Conservation (phyloP, 176 grass and related monocot species). For the Hsuehochloa calcarea region DNA sequence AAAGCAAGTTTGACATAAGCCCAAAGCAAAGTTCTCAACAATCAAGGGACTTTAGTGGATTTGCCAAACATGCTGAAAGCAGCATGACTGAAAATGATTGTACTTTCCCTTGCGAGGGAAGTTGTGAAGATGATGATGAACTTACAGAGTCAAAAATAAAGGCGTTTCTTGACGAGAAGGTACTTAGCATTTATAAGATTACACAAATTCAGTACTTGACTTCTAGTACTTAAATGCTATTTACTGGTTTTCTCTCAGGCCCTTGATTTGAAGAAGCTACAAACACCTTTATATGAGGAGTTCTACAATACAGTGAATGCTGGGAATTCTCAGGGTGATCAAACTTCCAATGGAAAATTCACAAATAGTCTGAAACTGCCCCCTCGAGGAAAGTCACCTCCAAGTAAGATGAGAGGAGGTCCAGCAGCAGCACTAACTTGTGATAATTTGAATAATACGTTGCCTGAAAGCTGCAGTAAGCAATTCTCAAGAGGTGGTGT, state of each 20-base stretch:
- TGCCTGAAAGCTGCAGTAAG: conserved; percentile 63
- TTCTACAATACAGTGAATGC: conserved; percentile 84
- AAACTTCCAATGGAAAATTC: conserved; percentile 61
- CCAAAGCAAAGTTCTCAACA: conserved; percentile 41
- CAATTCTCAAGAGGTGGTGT: conserved; percentile 50
- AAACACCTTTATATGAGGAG: conserved; percentile 94
- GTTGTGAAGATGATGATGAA: conserved; percentile 80
- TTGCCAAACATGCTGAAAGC: conserved; percentile 44
- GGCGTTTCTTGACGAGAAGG: conserved; percentile 96
- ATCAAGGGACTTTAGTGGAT: conserved; percentile 48
- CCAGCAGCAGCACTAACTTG: conserved; percentile 35
- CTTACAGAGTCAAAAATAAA: conserved; percentile 91
- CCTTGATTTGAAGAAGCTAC: conserved; percentile 96
- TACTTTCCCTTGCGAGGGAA: conserved; percentile 60
- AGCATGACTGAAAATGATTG: conserved; percentile 56
- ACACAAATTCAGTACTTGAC: conserved; percentile 13
- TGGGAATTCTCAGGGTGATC: conserved; percentile 46
- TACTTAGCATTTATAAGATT: conserved; percentile 35
- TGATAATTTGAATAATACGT: conserved; percentile 51
- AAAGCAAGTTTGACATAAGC: conserved; percentile 62
- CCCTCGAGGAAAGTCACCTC: conserved; percentile 59
- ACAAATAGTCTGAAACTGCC: conserved; percentile 64
- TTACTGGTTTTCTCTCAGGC: conserved; percentile 51
- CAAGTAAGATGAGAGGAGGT: conserved; percentile 53
- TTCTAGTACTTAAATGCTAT: conserved; percentile 23